phyloP scores from a whole-genome alignment of 2,329 filamentous ascomycete genomes.

The Westerdykella ornata region DNA sequence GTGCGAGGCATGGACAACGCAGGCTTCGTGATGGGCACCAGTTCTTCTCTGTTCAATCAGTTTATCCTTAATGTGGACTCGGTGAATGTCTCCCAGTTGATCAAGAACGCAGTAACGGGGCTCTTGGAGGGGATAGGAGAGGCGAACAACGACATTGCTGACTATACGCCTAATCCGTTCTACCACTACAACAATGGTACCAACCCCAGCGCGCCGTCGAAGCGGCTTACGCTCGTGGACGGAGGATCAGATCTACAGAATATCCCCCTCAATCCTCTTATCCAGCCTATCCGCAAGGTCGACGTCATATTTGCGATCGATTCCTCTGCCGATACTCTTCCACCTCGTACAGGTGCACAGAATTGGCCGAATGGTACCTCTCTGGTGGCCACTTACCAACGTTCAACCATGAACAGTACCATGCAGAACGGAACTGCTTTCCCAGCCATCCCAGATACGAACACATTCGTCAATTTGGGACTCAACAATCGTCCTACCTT shows the following conservation, averaged over 20 bases:
- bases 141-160: constrained; percentile 64
- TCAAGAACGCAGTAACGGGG: constrained; percentile 47
- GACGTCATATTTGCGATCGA: constrained; percentile 80
- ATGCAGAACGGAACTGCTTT: constrained; percentile 64
- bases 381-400: constrained; percentile 66
- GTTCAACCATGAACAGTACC: constrained; percentile 47
- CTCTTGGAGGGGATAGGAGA: constrained; percentile 53
- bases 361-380: constrained; percentile 74
- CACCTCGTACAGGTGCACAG: constrained; percentile 31
- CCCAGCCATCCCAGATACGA: constrained; percentile 63
- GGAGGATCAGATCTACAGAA: constrained; percentile 74
- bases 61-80: constrained; percentile 60
- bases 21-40: constrained; percentile 80
- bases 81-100: constrained; percentile 43
- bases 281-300: constrained; percentile 63
- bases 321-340: constrained; percentile 63
- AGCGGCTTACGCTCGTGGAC: constrained; percentile 64
- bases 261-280: constrained; percentile 69
- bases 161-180: constrained; percentile 72
- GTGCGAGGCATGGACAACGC: constrained; percentile 75
- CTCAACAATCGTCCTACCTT: constrained; percentile 70
- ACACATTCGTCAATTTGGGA: constrained; percentile 72
- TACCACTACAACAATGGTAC: constrained; percentile 54
- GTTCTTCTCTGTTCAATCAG: constrained; percentile 76
- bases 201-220: constrained; percentile 51